Conservation (phyloP, 2,329 filamentous ascomycete species). For the Ceratocystis eucalypticola region DNA sequence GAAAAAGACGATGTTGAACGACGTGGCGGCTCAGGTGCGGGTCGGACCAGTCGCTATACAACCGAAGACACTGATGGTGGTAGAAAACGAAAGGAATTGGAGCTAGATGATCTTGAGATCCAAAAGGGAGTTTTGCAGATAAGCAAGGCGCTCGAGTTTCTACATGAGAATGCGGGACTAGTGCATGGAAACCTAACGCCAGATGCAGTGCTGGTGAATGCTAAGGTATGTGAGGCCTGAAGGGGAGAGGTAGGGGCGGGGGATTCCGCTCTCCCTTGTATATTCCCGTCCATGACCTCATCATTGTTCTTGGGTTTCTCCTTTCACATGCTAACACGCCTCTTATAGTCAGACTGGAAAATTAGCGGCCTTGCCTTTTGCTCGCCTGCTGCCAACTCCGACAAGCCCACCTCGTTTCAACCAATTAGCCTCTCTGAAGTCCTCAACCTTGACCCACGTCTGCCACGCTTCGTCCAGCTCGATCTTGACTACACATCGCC, state of each 20-base stretch:
- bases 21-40: conserved; percentile 37
- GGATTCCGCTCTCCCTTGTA: conserved; percentile 23
- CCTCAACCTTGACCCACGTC: conserved; percentile 68
- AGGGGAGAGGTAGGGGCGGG: too few species aligned
- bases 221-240: conserved; percentile 46
- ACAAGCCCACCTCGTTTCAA: conserved; percentile 59
- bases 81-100: conserved; percentile 62
- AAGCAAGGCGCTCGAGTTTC: conserved; percentile 83
- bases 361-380: conserved; percentile 88
- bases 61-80: conserved; percentile 66
- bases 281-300: too few species aligned
- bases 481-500: conserved; percentile 89
- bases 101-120: conserved; percentile 93
- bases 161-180: conserved; percentile 87
- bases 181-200: conserved; percentile 92
- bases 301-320: too few species aligned
- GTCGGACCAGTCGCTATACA: conserved; percentile 64
- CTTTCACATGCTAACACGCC: not conserved
- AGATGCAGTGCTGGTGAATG: conserved; percentile 84
- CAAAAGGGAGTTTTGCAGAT: conserved; percentile 92
- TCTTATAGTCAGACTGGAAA: conserved; percentile 79
- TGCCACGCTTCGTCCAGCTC: conserved; percentile 73
- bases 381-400: conserved; percentile 63
- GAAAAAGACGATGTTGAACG: conserved; percentile 85
- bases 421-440: conserved; percentile 73